Percentiles rank a stretch among this genome's conserved stretches.
phyloP scores from a whole-genome alignment of 495 filamentous ascomycete species.

The Neurospora sp. region DNA sequence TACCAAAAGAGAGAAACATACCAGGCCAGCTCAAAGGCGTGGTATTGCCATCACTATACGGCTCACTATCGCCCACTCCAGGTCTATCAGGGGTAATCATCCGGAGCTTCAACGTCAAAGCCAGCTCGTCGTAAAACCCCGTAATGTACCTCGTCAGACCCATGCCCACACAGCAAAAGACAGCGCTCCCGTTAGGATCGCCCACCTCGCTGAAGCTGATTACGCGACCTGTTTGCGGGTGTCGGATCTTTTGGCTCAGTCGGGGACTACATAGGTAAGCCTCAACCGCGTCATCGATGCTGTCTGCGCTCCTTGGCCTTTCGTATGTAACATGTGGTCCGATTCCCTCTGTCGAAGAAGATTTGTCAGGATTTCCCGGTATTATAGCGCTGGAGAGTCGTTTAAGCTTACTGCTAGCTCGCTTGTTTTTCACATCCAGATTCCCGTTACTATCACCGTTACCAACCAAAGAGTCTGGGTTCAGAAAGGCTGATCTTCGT shows the following conservation, averaged over 20 bases:
- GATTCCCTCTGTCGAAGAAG: slow-evolving; percentile 14
- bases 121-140: slow-evolving; percentile 95
- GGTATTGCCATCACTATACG: slow-evolving; percentile 67
- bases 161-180: slow-evolving; percentile 98
- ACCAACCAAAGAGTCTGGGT: slow-evolving; percentile 30
- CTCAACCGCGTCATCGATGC: slow-evolving; percentile 76
- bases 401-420: slow-evolving; percentile 38
- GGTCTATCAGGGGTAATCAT: slow-evolving; percentile 92
- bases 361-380: slow-evolving; percentile 23
- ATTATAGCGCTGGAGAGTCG: slow-evolving; percentile 35
- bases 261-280: slow-evolving; percentile 77
- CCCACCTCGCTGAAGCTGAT: slow-evolving; percentile 98
- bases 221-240: slow-evolving; percentile 74
- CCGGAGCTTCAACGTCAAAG: slow-evolving; percentile 74
- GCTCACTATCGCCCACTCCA: slow-evolving; percentile 85
- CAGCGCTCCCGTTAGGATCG: slow-evolving; percentile 80
- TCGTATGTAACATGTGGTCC: slow-evolving; percentile 37
- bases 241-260: slow-evolving; percentile 73
- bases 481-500: slow-evolving; percentile 29
- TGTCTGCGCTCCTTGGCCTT: slow-evolving; percentile 69
- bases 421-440: slow-evolving; percentile 25
- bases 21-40: slow-evolving; percentile 91
- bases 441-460: slow-evolving; percentile 33
- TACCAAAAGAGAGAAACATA: slow-evolving; percentile 36
- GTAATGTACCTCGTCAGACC: slow-evolving; percentile 91